Conservation (phyloP, 2,329 filamentous ascomycete species). For the Trichoderma koningii region DNA sequence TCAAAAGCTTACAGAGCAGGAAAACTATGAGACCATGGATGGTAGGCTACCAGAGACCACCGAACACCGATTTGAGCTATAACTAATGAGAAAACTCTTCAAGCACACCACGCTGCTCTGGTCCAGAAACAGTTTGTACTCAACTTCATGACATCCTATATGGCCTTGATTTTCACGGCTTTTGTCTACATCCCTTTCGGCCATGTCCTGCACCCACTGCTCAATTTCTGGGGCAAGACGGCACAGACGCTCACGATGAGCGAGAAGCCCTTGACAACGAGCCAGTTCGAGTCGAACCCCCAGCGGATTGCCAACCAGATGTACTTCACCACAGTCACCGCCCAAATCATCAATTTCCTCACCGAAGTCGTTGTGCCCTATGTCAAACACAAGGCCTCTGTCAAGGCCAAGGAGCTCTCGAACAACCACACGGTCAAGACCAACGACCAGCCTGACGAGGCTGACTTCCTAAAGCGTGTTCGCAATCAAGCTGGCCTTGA, state of each 20-base stretch:
- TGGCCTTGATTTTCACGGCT: constrained; percentile 86
- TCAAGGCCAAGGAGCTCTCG: constrained; percentile 77
- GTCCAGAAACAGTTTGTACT: constrained; percentile 93
- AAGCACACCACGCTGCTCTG: constrained; percentile 77
- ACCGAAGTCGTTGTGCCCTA: constrained; percentile 86
- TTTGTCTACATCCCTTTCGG: constrained; percentile 96
- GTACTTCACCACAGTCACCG: constrained; percentile 94
- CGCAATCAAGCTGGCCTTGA: constrained; percentile 80
- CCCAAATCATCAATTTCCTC: constrained; percentile 83
- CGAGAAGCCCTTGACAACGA: constrained; percentile 67
- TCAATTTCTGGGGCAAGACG: constrained; percentile 76
- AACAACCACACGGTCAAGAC: constrained; percentile 53
- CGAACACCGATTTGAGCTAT: fast-evolving
- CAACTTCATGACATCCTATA: constrained; percentile 95
- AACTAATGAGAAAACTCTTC: not conserved
- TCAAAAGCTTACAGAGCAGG: constrained; percentile 73
- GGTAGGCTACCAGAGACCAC: constrained; percentile 41
- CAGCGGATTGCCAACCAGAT: constrained; percentile 84
- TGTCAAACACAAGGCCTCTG: constrained; percentile 74
- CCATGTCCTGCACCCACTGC: constrained; percentile 76
- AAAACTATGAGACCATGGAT: constrained; percentile 91
- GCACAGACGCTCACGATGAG: constrained; percentile 75
- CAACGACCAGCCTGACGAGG: constrained; percentile 75
- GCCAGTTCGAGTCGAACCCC: constrained; percentile 78
- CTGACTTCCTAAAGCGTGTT: constrained; percentile 76